Evolutionary conservation across 768 basidiomycete genomes (phyloP), one percentile per base, ranked within the genome.

Genomic region (Suillus subalutaceus): DNA sequence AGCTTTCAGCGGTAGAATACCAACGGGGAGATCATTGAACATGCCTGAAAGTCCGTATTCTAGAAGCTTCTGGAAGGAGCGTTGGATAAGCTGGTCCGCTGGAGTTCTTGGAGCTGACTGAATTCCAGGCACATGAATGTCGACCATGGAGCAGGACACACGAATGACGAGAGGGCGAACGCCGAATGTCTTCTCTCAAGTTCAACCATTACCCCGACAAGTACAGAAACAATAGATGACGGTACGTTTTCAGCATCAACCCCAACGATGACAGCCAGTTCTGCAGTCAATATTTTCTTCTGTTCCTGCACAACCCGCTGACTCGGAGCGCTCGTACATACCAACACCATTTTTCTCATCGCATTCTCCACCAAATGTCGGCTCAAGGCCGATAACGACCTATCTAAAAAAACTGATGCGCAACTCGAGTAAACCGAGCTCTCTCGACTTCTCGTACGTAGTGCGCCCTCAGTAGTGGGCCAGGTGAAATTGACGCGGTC

Each of bases 191-290:
- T 70, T 68, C 66, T 71, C 70, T 71, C 63, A 50, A 65, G n/a
- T n/a, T n/a, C n/a, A n/a, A n/a, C 72, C 59, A 64, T 70, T 57
- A 67, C 67, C 69, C 64, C 67, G 61, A 62, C 75, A 67, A 40
- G 66, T 63, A 63, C 71, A 59, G 70, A 81, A 81, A 78, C 76
- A 73, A 84, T 84, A 83, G 83, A 84, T 84, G 84, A 91, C 88
- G 90, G 90, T 91, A 91, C 90, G 90, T 91, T 82, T 77, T 84
- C 90, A 90, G 83, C 89, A 89, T 89, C 87, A 85, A 81, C 88
- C 81, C 82, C 89, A 83, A 80, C 88, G 79, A 81, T 88, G 76
- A 78, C 79, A 82, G 81, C 87, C 77, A 83, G 77, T 79, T 80
- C 80, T 82, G 72, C 78, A 74, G 77, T 80, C 79, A 76, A 71